Evolutionary conservation across 2,329 filamentous ascomycete genomes (phyloP).

Genomic region (Sphaerostilbella broomeana): DNA sequence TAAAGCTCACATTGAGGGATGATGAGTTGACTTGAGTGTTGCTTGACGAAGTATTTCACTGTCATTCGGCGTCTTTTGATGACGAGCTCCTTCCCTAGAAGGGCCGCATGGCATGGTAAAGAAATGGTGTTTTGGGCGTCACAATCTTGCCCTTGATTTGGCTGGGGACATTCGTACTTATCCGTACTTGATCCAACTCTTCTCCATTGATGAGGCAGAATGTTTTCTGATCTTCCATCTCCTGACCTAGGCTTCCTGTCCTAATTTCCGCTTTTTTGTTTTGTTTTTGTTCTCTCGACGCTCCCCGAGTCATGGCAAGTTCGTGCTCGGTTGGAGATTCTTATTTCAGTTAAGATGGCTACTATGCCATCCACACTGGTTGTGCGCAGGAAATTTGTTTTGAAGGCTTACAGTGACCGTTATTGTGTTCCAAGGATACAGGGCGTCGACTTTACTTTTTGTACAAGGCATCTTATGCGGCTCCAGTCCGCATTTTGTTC

Average conservation of each 20-base stretch:
- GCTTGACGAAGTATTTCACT: background rate
- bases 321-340: conserved; percentile 10
- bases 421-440: conserved; percentile 12
- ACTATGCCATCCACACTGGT: background rate
- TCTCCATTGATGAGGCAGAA: conserved; percentile 14
- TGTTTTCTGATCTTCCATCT: conserved; percentile 12
- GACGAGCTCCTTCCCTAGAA: conserved; percentile 2
- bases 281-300: conserved; percentile 7
- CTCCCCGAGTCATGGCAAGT: conserved; percentile 6
- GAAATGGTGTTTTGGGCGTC: conserved; percentile 27
- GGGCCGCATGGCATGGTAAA: conserved; percentile 13
- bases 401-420: conserved; percentile 2
- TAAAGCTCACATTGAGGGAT: conserved; percentile 79
- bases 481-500: conserved; percentile 18
- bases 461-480: conserved; percentile 30
- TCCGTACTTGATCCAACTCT: conserved; percentile 9
- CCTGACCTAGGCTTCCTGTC: conserved; percentile 15
- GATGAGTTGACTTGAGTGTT: conserved; percentile 16
- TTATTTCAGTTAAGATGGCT: conserved; percentile 1
- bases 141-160: conserved; percentile 22
- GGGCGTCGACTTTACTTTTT: conserved; percentile 22
- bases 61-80: conserved; percentile 1
- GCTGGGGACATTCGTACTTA: conserved; percentile 16
- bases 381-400: background rate
- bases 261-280: conserved; percentile 7